phyloP scores from a whole-genome alignment of 441 rosid species.

The Eutrema salsugineum region DNA sequence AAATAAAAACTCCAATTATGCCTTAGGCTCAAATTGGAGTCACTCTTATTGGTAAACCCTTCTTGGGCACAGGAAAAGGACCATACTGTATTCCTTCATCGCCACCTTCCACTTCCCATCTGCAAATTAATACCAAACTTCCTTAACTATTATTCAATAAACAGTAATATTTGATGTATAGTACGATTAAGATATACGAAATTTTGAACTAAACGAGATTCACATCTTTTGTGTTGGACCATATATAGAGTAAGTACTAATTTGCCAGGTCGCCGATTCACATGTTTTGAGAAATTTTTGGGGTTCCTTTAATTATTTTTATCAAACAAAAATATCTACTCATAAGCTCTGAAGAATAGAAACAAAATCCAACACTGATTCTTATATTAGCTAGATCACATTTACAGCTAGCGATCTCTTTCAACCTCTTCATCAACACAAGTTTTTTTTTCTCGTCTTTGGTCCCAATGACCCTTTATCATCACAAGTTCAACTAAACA shows the following conservation, averaged over 20 bases:
- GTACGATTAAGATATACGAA: background rate
- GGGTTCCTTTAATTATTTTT: background rate
- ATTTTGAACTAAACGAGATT: background rate
- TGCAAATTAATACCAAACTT: slow-evolving; percentile 30
- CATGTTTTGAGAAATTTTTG: background rate
- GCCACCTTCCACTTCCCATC: slow-evolving; percentile 73
- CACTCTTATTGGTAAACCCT: slow-evolving; percentile 70
- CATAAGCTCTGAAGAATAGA: background rate
- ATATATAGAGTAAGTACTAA: slow-evolving; percentile 6
- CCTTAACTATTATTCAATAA: background rate
- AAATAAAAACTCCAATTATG: background rate
- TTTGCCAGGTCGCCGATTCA: slow-evolving; percentile 22
- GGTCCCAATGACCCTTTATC: background rate
- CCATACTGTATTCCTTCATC: slow-evolving; percentile 85
- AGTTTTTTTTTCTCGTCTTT: background rate
- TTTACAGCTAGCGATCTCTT: slow-evolving; percentile 19
- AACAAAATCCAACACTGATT: background rate
- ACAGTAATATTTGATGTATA: background rate
- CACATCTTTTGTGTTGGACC: slow-evolving; percentile 16
- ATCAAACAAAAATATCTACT: slow-evolving; percentile 19
- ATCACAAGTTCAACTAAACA: slow-evolving; percentile 19
- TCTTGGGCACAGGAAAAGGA: slow-evolving; percentile 89
- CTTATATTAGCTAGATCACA: background rate
- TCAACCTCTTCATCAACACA: slow-evolving; percentile 8
- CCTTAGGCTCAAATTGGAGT: slow-evolving; percentile 30